Conservation (phyloP, 176 grass and related monocot species). For the Ananas comosus region DNA sequence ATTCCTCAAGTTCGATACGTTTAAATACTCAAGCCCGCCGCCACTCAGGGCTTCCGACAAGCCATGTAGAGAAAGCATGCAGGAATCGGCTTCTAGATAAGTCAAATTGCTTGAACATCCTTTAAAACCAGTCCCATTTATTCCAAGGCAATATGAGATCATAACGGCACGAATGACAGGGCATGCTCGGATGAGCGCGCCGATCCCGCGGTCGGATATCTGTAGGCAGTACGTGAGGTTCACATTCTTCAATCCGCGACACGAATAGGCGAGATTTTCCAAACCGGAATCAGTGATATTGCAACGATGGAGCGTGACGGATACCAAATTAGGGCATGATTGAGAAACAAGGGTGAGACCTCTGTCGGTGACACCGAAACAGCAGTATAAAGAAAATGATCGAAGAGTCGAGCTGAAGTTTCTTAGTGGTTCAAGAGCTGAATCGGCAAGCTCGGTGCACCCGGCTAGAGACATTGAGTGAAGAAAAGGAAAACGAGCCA, state of each 20-base stretch:
- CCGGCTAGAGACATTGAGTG: constrained; percentile 48
- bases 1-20: constrained; percentile 48
- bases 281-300: constrained; percentile 67
- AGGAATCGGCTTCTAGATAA: constrained; percentile 80
- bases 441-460: constrained; percentile 53
- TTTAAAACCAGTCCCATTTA: constrained; percentile 64
- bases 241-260: constrained; percentile 55
- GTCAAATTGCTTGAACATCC: constrained; percentile 42
- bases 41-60: constrained; percentile 36
- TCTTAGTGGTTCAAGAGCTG: constrained; percentile 31
- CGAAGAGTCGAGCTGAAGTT: constrained; percentile 38
- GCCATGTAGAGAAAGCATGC: constrained; percentile 57
- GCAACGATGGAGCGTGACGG: constrained; percentile 59
- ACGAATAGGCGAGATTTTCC: constrained; percentile 47
- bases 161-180: constrained; percentile 40
- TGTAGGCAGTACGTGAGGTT: constrained; percentile 41
- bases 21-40: constrained; percentile 58
- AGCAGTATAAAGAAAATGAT: constrained; percentile 80
- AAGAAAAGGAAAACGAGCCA: constrained; percentile 49
- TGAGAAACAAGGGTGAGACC: constrained; percentile 36
- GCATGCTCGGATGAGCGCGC: constrained; percentile 41
- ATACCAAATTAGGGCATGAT: constrained; percentile 67
- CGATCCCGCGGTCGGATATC: constrained; percentile 66
- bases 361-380: constrained; percentile 60
- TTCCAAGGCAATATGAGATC: constrained; percentile 48